Conservation (phyloP, 1,284 basidiomycete species). For the Ceratobasidium sp. region DNA sequence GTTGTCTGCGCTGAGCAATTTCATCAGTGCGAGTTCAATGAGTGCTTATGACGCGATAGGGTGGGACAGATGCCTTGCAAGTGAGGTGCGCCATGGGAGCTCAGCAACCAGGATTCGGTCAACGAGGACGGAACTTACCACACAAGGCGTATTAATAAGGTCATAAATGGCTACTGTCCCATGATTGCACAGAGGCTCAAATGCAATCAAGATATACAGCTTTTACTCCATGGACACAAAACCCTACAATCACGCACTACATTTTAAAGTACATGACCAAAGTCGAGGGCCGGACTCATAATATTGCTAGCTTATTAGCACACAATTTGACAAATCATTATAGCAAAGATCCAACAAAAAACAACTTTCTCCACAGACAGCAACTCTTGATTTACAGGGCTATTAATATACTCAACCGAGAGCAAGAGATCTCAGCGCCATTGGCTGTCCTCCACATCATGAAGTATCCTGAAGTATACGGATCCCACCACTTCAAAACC, state of each 20-base stretch:
- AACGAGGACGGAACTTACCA: slow-evolving; percentile 7
- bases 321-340: not conserved
- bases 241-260: slow-evolving; percentile 25
- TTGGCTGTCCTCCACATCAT: slow-evolving; percentile 38
- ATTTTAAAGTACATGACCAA: slow-evolving; percentile 54
- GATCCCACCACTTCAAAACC: not conserved
- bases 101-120: slow-evolving; percentile 51
- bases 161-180: slow-evolving; percentile 57
- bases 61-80: slow-evolving; percentile 56
- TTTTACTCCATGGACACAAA: slow-evolving; percentile 47
- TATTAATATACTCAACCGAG: slow-evolving; percentile 42
- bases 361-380: not conserved
- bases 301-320: slow-evolving; percentile 46
- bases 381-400: slow-evolving; percentile 32
- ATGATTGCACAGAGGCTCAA: slow-evolving; percentile 51
- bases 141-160: slow-evolving; percentile 49
- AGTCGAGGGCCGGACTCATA: slow-evolving; percentile 52
- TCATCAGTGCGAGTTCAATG: slow-evolving; percentile 51
- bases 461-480: slow-evolving; percentile 4
- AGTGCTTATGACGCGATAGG: slow-evolving; percentile 52
- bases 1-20: slow-evolving; percentile 6
- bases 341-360: not conserved
- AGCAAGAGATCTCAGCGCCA: slow-evolving; percentile 44
- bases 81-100: slow-evolving; percentile 57
- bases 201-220: slow-evolving; percentile 59